Percentiles rank a stretch among this genome's conserved stretches.
Conservation (phyloP, 2,329 filamentous ascomycete genomes). For the Aspergillus texensis region DNA sequence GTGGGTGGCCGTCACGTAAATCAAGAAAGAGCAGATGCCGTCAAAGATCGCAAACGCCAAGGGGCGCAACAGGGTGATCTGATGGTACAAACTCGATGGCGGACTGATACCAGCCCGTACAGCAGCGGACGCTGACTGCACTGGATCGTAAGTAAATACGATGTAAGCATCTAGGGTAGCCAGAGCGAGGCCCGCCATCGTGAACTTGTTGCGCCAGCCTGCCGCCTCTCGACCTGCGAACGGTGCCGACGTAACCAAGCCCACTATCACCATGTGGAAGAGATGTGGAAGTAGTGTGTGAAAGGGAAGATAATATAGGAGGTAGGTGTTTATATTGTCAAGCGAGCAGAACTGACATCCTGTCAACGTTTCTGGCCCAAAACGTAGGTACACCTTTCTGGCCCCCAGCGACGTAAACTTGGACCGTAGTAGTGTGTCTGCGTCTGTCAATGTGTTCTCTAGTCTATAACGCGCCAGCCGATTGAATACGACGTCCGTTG, state of each 20-base stretch:
- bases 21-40: constrained; percentile 60
- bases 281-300: constrained; percentile 76
- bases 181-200: constrained; percentile 62
- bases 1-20: constrained; percentile 80
- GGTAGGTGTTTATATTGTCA: constrained; percentile 70
- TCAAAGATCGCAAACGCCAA: constrained; percentile 68
- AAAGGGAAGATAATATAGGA: constrained; percentile 75
- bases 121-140: constrained; percentile 59
- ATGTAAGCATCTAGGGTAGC: constrained; percentile 68
- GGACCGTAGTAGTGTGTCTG: constrained; percentile 67
- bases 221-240: constrained; percentile 65
- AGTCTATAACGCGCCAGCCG: constrained; percentile 60
- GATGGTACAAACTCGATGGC: constrained; percentile 38
- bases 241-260: constrained; percentile 70
- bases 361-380: constrained; percentile 72
- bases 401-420: constrained; percentile 73
- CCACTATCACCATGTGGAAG: constrained; percentile 71
- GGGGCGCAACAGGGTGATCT: constrained; percentile 62
- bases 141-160: constrained; percentile 64
- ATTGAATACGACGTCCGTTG: constrained; percentile 81
- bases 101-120: constrained; percentile 66
- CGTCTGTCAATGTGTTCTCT: constrained; percentile 43
- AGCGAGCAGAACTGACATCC: constrained; percentile 80
- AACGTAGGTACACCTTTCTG: constrained; percentile 79
- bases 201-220: constrained; percentile 72